Evolutionary conservation across 352 stramenopile species (phyloP), one percentile per base, ranked within the genome.

Genomic region (Globisporangium emineosum): DNA sequence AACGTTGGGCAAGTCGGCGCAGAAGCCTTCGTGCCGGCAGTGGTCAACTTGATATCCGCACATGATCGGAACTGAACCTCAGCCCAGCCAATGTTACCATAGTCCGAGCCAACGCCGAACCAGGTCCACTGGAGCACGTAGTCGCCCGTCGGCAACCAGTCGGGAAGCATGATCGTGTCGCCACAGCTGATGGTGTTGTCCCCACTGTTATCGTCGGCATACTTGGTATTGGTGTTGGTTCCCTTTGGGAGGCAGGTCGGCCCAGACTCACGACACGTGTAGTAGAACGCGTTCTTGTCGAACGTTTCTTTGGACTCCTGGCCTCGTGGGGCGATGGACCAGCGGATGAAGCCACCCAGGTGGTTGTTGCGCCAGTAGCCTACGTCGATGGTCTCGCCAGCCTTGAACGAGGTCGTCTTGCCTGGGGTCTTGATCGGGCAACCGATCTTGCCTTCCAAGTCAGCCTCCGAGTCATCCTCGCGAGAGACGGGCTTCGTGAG

Each of bases 71-170:
- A 88, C 49, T 82, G 74, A 3, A 62, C 64, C 54, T 77, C 75
- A n/a, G 68, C 68, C 77, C 75, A 86, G 10, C 70, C 75, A 37
- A 84, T 69, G 58, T 86, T 80, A 30, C 79, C 77, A 54, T 75
- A 81, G 54, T 73, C 84, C 47, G 72, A 83, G 23, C 79, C 79
- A 12, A 67, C 77, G 19, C 65, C 63, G 27, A 82, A 76, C 79
- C 79, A 86, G 23, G 75, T 73, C 79, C 76, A 86, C 61, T 88
- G 79, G 55, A 88, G 58, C 37, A 86, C 77, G 47, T 87, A 87
- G 67, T 87, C 78, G 3, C 78, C 78, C 30, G 73, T 64, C 13
- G 63, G 55, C 1, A 83, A 54, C 70, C 76, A 81, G 56, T 84
- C 67, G 0, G 78, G 78, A 0, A 87, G 68, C 47, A 65, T 81